Evolutionary conservation across 2,329 filamentous ascomycete genomes (phyloP), one percentile per base, ranked within the genome.

Genomic region (Aureobasidium sp.): DNA sequence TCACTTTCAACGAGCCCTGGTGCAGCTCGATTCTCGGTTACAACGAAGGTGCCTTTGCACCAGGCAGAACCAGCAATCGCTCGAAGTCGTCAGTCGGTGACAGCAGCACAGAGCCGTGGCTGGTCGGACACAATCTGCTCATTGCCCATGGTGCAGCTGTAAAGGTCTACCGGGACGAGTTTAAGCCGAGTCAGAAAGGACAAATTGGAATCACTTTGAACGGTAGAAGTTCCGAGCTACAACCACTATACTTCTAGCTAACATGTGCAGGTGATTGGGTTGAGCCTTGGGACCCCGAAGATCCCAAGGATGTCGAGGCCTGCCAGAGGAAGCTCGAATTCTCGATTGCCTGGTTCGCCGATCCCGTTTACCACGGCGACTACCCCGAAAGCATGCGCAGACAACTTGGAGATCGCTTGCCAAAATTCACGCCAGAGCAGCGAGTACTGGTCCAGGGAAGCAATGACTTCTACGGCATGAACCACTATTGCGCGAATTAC

Each of bases 141-240:
- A 76, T 95, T 60, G 89, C 90, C 20, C 91, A 96, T 71, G 91
- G 86, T 6, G 81, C 86, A 34, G 90, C 89, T 1, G 90, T 94
- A 62, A 91, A 91, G 79, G 82, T 86, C 15, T 95, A 93, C 76
- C 84, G 90, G 57, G 87, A 90, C 17, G 88, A 94, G 62, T 94
- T 92, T 79, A 90, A 93, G 77, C 74, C 81, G 20, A 82, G 79
- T 63, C 78, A 87, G 69, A 84, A 85, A 53, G 90, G 90, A 45
- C 82, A 91, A 74, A 94, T 96, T 70, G 91, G 88, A 47, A 95
- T 96, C 73, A 94, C 90, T 20, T 81, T 96, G 63, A 95, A 95
- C 72, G 91, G 85, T 84, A 78, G 69, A 73, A 72, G 12, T 12
- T 20, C 8, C 5, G 45, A 48, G 14, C 12, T 9, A 8, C 1